A percentile compares a stretch with the other conserved stretches of the same genome.
phyloP scores from a whole-genome alignment of 73 alveolate genomes.

The Paraurostyla sp. region DNA sequence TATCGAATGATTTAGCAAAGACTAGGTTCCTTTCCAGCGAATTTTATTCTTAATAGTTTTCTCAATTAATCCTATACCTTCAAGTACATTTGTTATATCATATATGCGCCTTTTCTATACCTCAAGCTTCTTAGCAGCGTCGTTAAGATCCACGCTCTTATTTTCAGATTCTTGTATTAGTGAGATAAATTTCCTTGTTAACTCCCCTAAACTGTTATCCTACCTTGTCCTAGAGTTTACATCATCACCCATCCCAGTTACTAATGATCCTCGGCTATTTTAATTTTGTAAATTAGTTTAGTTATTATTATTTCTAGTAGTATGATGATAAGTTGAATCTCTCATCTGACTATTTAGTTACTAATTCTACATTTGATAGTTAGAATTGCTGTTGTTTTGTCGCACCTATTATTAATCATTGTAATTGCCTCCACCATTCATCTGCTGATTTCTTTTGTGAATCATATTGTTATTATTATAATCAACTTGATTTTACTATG shows the following conservation, averaged over 20 bases:
- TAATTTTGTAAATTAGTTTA: background rate
- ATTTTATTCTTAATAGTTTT: slow-evolving; percentile 84
- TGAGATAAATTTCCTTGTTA: slow-evolving; percentile 81
- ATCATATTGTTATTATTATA: background rate
- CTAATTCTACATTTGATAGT: no score
- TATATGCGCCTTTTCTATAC: slow-evolving; percentile 85
- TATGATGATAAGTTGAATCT: background rate
- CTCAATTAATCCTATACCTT: slow-evolving; percentile 85
- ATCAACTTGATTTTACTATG: background rate
- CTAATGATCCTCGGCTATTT: background rate
- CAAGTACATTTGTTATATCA: slow-evolving; percentile 86
- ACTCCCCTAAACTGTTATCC: slow-evolving; percentile 84
- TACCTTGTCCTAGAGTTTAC: slow-evolving; percentile 6
- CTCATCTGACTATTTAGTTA: no score
- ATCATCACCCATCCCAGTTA: slow-evolving; percentile 13
- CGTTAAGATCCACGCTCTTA: slow-evolving; percentile 82
- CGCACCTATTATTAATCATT: background rate
- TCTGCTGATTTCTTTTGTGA: background rate
- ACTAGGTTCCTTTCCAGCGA: slow-evolving; percentile 78
- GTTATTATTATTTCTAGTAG: background rate
- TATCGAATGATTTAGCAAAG: slow-evolving; percentile 33
- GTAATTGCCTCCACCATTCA: background rate
- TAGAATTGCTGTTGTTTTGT: no score
- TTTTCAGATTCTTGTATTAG: slow-evolving; percentile 80
- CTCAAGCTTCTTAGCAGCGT: slow-evolving; percentile 75